These are phyloP conservation scores for Fabrea salina DNA, from an alignment of 169 alveolate genomes.

Conservation along the genomic window DNA sequence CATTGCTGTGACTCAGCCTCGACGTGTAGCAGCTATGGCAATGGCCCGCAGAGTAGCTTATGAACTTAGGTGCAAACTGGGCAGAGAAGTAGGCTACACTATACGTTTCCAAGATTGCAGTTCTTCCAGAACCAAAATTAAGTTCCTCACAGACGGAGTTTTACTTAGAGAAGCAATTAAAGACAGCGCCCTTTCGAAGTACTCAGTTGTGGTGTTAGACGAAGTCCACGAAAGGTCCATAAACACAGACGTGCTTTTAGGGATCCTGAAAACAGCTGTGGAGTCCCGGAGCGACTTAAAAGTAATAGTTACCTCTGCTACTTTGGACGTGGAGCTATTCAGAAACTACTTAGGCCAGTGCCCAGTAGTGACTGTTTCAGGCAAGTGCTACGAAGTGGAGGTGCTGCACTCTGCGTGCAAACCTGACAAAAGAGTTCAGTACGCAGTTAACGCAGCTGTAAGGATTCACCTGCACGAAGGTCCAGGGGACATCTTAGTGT, in stretches of 20 bases:
- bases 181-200: conserved; percentile 62
- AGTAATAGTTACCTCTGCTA: conserved; percentile 82
- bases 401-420: conserved; percentile 62
- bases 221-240: conserved; percentile 88
- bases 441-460: conserved; percentile 75
- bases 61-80: conserved; percentile 64
- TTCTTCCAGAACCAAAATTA: conserved; percentile 58
- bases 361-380: conserved; percentile 69
- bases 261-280: conserved; percentile 73
- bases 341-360: conserved; percentile 66
- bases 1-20: conserved; percentile 78
- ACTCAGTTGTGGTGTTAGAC: conserved; percentile 77
- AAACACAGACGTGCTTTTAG: conserved; percentile 80
- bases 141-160: conserved; percentile 84
- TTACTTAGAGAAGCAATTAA: conserved; percentile 75
- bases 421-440: conserved; percentile 70
- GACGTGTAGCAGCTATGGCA: conserved; percentile 86
- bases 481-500: conserved; percentile 82
- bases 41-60: conserved; percentile 83
- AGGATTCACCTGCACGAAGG: conserved; percentile 80
- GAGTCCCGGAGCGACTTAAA: conserved; percentile 52
- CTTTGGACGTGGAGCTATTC: conserved; percentile 70
- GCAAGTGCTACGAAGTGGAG: conserved; percentile 77
- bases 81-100: conserved; percentile 69
- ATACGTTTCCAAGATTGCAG: conserved; percentile 80